Base-by-base conservation (phyloP, 1,284 basidiomycete species). In the Ganoderma sinense region DNA sequence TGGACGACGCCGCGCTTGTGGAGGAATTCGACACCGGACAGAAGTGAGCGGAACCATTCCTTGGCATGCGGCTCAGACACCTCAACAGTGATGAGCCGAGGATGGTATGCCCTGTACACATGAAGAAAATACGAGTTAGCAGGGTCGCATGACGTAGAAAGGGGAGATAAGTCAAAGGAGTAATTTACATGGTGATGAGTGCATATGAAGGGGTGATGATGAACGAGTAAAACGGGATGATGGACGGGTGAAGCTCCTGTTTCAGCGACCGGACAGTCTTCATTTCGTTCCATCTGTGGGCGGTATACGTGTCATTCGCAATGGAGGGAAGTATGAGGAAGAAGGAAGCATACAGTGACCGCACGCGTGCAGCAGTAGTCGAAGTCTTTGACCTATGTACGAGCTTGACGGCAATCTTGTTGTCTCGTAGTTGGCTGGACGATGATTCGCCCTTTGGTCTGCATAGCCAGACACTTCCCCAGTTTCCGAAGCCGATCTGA, bases 171-270 rank as follows among this genome's bases (percentile, higher is more conserved):
- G 20, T 41, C 55, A 23, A 14, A 26, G 23, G 23, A 36, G 23
- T n/a, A 53, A 53, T 93, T 80, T 76, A 95, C 94, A 97, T 95
- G 18, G 91, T 92, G 76, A 95, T 93, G 71, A 95, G 85, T 58
- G 95, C 95, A 82, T 94, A 97, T 41, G 90, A 92, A 3, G 95
- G 94, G 0, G 95, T 96, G 75, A 98, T 94, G 77, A 97, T 91
- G 84, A 98, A 97, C 4, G 94, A 93, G 76, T 96, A 92, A 81
- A 98, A 97, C 10, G 90, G 89, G 74, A 98, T 93, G 79, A 98
- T 92, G 72, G 94, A 94, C 0, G 95, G 95, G 79, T 98, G 96
- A 10, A 92, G 89, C 76, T 95, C 91, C 63, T 89, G 82, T 80
- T 92, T 93, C 78, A 97, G 89, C 14, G 89, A 84, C 73, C 92